phyloP scores from a whole-genome alignment of 345 rosid species.

The Gossypium raimondii region DNA sequence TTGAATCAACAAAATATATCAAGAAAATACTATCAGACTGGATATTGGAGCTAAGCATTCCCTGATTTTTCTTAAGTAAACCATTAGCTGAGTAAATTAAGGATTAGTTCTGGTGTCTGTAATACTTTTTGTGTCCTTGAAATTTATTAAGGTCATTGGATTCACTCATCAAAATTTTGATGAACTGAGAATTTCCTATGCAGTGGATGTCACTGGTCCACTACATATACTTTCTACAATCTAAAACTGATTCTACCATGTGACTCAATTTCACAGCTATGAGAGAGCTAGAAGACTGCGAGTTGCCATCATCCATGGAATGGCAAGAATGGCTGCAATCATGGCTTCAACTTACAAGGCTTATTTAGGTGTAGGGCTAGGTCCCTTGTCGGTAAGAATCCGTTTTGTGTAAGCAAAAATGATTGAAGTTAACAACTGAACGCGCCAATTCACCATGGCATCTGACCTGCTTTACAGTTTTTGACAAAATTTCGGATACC shows the following conservation, averaged over 20 bases:
- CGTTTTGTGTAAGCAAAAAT: background rate
- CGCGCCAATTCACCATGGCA: conserved; percentile 13
- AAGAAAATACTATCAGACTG: background rate
- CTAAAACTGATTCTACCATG: background rate
- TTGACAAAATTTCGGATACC: conserved; percentile 80
- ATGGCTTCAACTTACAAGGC: conserved; percentile 96
- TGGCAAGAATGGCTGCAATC: conserved; percentile 94
- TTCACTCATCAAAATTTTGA: background rate
- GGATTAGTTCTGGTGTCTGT: background rate
- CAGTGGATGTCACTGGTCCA: background rate
- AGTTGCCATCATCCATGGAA: conserved; percentile 76
- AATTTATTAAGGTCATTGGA: background rate
- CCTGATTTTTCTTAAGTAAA: background rate
- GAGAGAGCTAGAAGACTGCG: conserved; percentile 72
- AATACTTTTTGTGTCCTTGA: background rate
- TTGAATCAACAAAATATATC: background rate
- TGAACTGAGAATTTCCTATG: background rate
- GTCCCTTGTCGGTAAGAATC: conserved; percentile 72
- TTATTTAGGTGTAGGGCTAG: conserved; percentile 95
- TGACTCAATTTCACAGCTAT: conserved; percentile 41
- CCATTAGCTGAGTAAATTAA: background rate
- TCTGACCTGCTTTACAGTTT: conserved; percentile 47
- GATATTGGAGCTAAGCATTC: background rate
- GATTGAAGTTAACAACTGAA: conserved; percentile 5
- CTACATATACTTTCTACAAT: background rate